These are phyloP conservation scores for Erodium texanum DNA, from an alignment of 441 rosid species.

Conservation along the genomic window DNA sequence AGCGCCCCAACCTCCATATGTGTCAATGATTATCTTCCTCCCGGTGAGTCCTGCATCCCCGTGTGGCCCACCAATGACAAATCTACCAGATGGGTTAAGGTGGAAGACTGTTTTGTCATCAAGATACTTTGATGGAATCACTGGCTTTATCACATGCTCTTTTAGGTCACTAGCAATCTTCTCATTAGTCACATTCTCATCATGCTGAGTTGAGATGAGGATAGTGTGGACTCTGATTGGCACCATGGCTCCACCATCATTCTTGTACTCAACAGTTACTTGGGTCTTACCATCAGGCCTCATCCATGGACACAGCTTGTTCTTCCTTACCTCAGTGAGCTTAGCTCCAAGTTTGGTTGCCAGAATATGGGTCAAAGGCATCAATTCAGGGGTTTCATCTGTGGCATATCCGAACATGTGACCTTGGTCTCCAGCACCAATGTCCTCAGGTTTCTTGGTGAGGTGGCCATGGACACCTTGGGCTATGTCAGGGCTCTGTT, in stretches of 20 bases:
- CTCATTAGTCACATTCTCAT: slow-evolving; percentile 9
- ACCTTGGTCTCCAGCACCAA: slow-evolving; percentile 9
- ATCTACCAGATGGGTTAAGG: slow-evolving; percentile 9
- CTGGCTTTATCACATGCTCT: slow-evolving; percentile 6
- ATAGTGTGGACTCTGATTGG: slow-evolving; percentile 12
- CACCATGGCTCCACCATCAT: slow-evolving; percentile 13
- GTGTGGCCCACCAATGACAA: slow-evolving; percentile 8
- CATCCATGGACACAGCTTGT: slow-evolving; percentile 10
- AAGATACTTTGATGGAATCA: slow-evolving; percentile 7
- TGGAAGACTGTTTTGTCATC: slow-evolving; percentile 11
- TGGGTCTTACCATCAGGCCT: slow-evolving; percentile 17
- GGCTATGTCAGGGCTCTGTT: slow-evolving; percentile 3
- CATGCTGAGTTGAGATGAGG: slow-evolving; percentile 13
- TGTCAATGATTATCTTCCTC: slow-evolving; percentile 10
- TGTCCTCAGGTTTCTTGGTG: slow-evolving; percentile 9
- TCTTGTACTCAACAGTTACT: slow-evolving; percentile 12
- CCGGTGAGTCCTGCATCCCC: slow-evolving; percentile 13
- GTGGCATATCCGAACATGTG: slow-evolving; percentile 3
- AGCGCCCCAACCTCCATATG: slow-evolving; percentile 7
- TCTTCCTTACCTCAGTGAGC: slow-evolving; percentile 11
- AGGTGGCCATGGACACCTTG: slow-evolving; percentile 8
- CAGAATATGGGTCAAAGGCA: slow-evolving; percentile 10
- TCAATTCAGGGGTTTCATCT: slow-evolving; percentile 7
- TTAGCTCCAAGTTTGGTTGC: slow-evolving; percentile 13
- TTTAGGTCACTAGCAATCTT: slow-evolving; percentile 10